Base-by-base conservation (phyloP, 2,329 filamentous ascomycete species). In the Xylaria sp. region DNA sequence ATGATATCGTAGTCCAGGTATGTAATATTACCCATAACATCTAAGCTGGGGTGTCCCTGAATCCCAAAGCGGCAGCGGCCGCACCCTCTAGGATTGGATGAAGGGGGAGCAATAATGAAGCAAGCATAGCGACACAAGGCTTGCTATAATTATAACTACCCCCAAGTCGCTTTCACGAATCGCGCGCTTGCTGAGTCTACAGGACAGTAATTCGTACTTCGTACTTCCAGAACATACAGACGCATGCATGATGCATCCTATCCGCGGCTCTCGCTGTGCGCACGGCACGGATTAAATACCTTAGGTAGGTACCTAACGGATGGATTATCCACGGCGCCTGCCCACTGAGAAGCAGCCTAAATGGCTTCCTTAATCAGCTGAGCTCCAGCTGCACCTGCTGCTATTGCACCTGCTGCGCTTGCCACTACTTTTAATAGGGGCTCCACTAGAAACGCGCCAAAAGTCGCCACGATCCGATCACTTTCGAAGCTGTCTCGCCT, bases 401-500 rank as follows among this genome's bases (percentile, higher is more conserved):
- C 23, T 30, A 3, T 30, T 30, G 23, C 23, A 30, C 23, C 23
- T 5, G 37, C 37, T 42, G 37, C 37, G 11, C 37, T 30, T 42
- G 37, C 37, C 37, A 42, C 42, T 46, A n/a, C 10, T 6, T 46
- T 46, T 42, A n/a, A n/a, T 6, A 46, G 13, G 46, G 35, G 50
- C 56, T 57, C 61, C 61, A 63, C 62, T 23, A 51, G 37, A 30
- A 55, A 39, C 44, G 55, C 54, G 50, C 34, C 50, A 35, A 11
- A 55, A 35, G 53, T 58, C 54, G 54, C 60, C 16, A 61, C 60
- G 59, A 59, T 55, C 59, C 39, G 56, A 62, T 30, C 23, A 30
- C 23, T 30, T 30, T 30, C 5, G 23, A 30, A 30, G 23, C 23
- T 30, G 23, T 5, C 23, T 4, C 5, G 23, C 23, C 23, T 30